Base-by-base conservation (phyloP, 2,329 filamentous ascomycete genomes). In the Neofusicoccum kwambonambiense region DNA sequence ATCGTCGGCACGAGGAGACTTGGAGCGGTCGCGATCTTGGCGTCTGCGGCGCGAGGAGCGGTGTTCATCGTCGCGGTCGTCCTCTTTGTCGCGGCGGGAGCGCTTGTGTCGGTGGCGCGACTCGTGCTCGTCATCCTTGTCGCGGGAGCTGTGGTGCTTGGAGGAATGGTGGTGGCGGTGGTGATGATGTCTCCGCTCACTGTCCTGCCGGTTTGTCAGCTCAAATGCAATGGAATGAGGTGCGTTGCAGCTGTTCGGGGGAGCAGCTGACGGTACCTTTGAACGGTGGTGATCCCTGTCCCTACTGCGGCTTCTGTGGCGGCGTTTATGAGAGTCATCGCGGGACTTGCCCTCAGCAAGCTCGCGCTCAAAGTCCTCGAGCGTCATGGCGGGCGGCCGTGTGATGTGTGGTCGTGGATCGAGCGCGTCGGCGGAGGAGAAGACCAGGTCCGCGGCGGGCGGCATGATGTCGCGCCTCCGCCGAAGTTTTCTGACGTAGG, bases 291-390 rank as follows among this genome's bases (percentile, higher is more conserved):
- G 62, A 49, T 58, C 51, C 41, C 68, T 65, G 19, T 72, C 64
- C 31, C 72, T 69, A 62, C 76, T 79, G 22, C 75, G 73, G 65
- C 82, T 82, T 50, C 81, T 78, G 44, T 80, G 76, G 49, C 79
- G 77, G 66, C 77, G 78, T 65, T 83, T 83, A 44, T 75, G 74
- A 5, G 78, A 78, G 5, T 56, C 60, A 49, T 86, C 82, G 63
- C 84, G 81, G 52, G 80, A 80, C 72, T 87, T 89, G 68, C 86
- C 88, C 50, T 88, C 84, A 1, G 89, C 90, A 12, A 96, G 82
- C 31, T 88, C 82, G 74, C 89, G 91, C 76, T 96, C 92, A 66
- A 96, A 96, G 65, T 93, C 91, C 69, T 88, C 86, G 65, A 89
- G 74, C 4, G 83, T 82, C 86, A 88, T 88, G 34, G 58, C 77